Conservation (phyloP, 495 filamentous ascomycete species). For the Evernia prunastri region DNA sequence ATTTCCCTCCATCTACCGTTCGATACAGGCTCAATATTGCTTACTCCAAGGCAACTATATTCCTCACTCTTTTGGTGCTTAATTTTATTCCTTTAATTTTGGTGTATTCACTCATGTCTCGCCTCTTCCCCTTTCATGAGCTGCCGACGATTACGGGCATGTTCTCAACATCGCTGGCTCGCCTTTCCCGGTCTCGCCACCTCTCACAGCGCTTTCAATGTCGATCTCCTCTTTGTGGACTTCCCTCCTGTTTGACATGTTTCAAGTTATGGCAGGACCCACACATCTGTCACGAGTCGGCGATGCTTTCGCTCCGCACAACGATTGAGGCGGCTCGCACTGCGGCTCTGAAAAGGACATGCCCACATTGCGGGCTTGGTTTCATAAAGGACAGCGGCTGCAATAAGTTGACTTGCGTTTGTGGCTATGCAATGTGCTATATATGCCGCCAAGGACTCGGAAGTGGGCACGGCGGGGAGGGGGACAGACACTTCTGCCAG, state of each 20-base stretch:
- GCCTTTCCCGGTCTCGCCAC: conserved; percentile 54
- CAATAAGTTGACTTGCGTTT: conserved; percentile 96
- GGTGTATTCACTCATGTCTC: conserved; percentile 43
- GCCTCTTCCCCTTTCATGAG: conserved; percentile 34
- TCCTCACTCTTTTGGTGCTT: conserved; percentile 34
- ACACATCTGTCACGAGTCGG: conserved; percentile 59
- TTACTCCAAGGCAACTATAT: conserved; percentile 18
- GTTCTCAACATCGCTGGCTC: conserved; percentile 50
- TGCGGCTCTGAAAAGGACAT: conserved; percentile 90
- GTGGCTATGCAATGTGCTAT: conserved; percentile 97
- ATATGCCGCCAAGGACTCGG: conserved; percentile 60
- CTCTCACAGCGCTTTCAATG: conserved; percentile 69
- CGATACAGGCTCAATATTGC: conserved; percentile 45
- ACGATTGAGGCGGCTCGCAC: conserved; percentile 88
- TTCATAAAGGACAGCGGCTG: conserved; percentile 91
- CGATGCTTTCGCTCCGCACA: conserved; percentile 65
- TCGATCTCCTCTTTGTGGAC: conserved; percentile 55
- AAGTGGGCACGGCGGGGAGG: conserved; percentile 46
- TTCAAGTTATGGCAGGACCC: conserved; percentile 58
- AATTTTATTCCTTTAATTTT: conserved; percentile 31
- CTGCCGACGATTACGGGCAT: conserved; percentile 36
- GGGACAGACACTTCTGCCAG: conserved; percentile 89
- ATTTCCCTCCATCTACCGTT: conserved; percentile 46
- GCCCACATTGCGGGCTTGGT: conserved; percentile 77
- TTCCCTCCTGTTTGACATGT: conserved; percentile 72